A percentile compares a stretch with the other conserved stretches of the same genome.
Evolutionary conservation across 345 rosid species (phyloP).

Genomic region (Carallia pectinifolia): DNA sequence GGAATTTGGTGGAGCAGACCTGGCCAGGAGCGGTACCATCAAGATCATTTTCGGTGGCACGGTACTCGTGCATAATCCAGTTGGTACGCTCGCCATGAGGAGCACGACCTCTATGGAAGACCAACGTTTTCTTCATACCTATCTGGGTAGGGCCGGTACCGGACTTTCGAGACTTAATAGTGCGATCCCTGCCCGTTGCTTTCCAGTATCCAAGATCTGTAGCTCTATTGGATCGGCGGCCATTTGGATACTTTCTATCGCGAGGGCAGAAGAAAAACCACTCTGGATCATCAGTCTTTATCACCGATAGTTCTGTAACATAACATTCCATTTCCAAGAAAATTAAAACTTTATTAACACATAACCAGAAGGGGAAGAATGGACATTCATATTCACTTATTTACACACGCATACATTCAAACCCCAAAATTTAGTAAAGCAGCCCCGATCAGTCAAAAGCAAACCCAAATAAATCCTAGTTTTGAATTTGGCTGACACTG

Average conservation of each 20-base stretch:
- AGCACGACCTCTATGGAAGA: conserved; percentile 86
- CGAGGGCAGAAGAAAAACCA: conserved; percentile 98
- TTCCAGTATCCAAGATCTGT: conserved; percentile 96
- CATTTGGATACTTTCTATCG: conserved; percentile 90
- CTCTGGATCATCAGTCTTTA: conserved; percentile 81
- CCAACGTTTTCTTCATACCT: conserved; percentile 96
- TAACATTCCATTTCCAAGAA: not conserved
- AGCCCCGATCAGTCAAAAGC: no score
- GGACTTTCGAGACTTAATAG: conserved; percentile 56
- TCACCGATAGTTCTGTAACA: conserved; percentile 60
- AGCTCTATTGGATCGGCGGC: conserved; percentile 88
- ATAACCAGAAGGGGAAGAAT: not conserved
- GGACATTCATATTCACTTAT: no score
- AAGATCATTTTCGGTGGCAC: conserved; percentile 64
- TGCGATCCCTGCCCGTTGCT: conserved; percentile 89
- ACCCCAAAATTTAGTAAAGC: no score
- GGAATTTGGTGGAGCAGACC: conserved; percentile 29
- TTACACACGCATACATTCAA: no score
- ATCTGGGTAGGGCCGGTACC: conserved; percentile 24
- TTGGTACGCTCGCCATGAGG: conserved; percentile 77
- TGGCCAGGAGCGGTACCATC: conserved; percentile 81
- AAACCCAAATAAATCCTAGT: no score
- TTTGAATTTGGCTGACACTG: no score
- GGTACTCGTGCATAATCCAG: conserved; percentile 98
- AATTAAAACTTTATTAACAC: not conserved